Percentiles rank a stretch among this genome's conserved stretches.
phyloP scores from a whole-genome alignment of 164 flowering plant genomes.

The Magnolia kwangsiensis region DNA sequence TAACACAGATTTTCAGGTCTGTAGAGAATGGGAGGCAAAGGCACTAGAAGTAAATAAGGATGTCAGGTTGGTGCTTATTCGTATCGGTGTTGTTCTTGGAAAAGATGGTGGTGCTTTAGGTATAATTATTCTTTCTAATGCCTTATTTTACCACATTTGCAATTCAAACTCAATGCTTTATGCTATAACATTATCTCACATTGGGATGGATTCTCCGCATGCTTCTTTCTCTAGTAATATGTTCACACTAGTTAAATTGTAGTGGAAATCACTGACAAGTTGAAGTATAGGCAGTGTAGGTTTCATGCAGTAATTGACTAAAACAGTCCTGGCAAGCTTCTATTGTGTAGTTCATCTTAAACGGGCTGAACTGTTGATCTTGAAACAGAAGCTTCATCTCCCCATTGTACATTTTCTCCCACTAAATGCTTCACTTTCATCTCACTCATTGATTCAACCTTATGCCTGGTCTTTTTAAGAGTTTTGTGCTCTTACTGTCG shows the following conservation, averaged over 20 bases:
- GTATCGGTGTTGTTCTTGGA: conserved; percentile 94
- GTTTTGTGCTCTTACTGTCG: too few relatives aligned
- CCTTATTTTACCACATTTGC: conserved; percentile 3
- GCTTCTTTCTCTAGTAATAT: background rate
- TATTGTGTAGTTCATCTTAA: background rate
- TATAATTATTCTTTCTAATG: conserved; percentile 17
- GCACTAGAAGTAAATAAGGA: conserved; percentile 71
- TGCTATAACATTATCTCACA: background rate
- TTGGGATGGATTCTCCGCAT: background rate
- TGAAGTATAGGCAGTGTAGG: too few relatives aligned
- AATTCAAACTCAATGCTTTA: background rate
- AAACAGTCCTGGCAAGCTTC: too few relatives aligned
- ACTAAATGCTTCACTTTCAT: too few relatives aligned
- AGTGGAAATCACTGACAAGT: too few relatives aligned
- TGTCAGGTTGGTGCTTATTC: conserved; percentile 75
- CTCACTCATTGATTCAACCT: too few relatives aligned
- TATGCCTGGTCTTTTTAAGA: too few relatives aligned
- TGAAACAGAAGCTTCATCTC: background rate
- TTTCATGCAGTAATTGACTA: too few relatives aligned
- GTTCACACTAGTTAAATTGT: background rate
- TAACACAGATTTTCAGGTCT: conserved; percentile 51
- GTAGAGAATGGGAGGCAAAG: conserved; percentile 94
- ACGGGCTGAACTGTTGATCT: background rate
- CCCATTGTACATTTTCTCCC: background rate
- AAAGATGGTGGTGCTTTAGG: conserved; percentile 99